phyloP scores from a whole-genome alignment of 192 early-diverging fungal genomes.

The Coemansia sp. region DNA sequence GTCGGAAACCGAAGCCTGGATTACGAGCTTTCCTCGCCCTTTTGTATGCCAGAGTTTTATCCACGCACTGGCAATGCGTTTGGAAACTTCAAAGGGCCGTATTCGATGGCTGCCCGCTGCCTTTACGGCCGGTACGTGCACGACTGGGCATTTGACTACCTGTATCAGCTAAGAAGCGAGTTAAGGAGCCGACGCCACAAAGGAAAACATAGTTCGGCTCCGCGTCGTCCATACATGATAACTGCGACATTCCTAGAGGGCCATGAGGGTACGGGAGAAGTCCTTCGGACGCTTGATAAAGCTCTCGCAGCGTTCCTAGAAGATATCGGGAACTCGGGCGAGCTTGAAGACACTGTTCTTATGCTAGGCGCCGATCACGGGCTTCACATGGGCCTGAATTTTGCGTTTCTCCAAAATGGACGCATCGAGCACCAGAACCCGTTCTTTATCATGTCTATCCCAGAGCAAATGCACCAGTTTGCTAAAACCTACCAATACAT shows the following conservation, averaged over 20 bases:
- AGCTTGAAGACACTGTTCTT: conserved; percentile 44
- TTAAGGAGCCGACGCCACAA: neutral
- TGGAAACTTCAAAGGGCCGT: conserved; percentile 58
- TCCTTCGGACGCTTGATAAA: conserved; percentile 34
- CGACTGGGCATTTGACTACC: conserved; percentile 49
- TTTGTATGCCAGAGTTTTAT: conserved; percentile 60
- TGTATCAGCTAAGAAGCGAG: conserved; percentile 34
- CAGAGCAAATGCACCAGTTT: conserved; percentile 41
- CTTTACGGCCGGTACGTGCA: conserved; percentile 46
- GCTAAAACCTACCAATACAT: conserved; percentile 23
- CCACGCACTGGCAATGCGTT: conserved; percentile 52
- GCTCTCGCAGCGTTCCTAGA: conserved; percentile 29
- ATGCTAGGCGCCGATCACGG: conserved; percentile 44
- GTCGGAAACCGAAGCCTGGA: conserved; percentile 48
- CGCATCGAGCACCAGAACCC: conserved; percentile 54
- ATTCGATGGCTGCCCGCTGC: conserved; percentile 43
- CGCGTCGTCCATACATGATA: conserved; percentile 39
- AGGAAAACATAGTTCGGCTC: neutral
- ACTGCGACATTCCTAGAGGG: conserved; percentile 37
- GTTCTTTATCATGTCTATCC: conserved; percentile 40
- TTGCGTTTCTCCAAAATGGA: conserved; percentile 44
- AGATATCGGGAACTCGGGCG: conserved; percentile 31
- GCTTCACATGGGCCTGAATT: conserved; percentile 52
- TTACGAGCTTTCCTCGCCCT: conserved; percentile 60
- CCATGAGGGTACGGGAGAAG: conserved; percentile 53